phyloP scores from a whole-genome alignment of 768 basidiomycete genomes.

The Podaxis sp. region DNA sequence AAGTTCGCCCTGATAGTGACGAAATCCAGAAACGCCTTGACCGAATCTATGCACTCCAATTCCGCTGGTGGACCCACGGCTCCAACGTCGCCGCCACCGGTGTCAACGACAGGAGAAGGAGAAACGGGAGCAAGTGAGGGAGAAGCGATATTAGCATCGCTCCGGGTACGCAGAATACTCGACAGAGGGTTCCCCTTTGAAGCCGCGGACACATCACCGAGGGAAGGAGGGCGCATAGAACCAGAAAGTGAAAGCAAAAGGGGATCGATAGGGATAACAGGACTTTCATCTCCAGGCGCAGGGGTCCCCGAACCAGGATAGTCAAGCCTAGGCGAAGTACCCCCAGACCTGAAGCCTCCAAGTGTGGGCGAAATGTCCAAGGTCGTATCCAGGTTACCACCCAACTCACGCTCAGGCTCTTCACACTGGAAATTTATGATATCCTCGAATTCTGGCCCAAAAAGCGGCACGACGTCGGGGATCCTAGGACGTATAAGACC shows the following conservation, averaged over 20 bases:
- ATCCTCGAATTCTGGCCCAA: slow-evolving; percentile 26
- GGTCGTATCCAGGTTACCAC: neutral
- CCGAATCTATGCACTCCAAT: slow-evolving; percentile 5
- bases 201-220: neutral
- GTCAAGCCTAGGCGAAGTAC: neutral
- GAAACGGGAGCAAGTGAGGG: neutral
- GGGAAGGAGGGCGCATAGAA: slow-evolving; percentile 6
- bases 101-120: neutral
- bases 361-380: neutral
- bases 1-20: neutral
- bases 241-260: slow-evolving; percentile 9
- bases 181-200: neutral
- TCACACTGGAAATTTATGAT: slow-evolving; percentile 17
- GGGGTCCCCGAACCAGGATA: neutral
- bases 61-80: neutral
- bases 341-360: neutral
- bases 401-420: neutral
- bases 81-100: neutral
- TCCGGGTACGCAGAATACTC: neutral
- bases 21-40: slow-evolving; percentile 9
- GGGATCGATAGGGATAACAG: slow-evolving; percentile 4
- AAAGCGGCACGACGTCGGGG: slow-evolving; percentile 40
- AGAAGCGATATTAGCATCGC: neutral
- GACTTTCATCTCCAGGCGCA: neutral
- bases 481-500: slow-evolving; percentile 31